Conservation (phyloP, 2,329 filamentous ascomycete genomes). For the Alternaria brassicae region DNA sequence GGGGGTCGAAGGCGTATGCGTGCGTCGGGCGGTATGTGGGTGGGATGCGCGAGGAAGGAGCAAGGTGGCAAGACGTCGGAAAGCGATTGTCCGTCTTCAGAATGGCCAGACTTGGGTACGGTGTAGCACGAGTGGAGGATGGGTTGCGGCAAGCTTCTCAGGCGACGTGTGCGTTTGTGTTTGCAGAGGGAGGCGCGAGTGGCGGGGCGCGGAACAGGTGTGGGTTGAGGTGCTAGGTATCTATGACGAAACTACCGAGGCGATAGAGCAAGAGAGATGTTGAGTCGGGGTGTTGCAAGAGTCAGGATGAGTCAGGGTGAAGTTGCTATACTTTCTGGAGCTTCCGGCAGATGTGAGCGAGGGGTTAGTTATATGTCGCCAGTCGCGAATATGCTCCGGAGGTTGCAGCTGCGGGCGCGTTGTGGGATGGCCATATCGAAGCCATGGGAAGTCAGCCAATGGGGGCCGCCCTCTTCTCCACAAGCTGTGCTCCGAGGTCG, state of each 20-base stretch:
- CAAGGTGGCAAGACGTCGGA: constrained; percentile 22
- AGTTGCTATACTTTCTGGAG: constrained; percentile 13
- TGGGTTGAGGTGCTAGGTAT: constrained; percentile 26
- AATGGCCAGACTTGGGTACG: not conserved
- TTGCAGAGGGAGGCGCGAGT: constrained; percentile 11
- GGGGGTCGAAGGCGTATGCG: not conserved
- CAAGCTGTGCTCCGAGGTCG: constrained; percentile 34
- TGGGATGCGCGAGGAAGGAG: constrained; percentile 9
- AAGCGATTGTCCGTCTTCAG: constrained; percentile 4
- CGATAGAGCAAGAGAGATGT: constrained; percentile 23
- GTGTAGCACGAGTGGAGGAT: constrained; percentile 3
- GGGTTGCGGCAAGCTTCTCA: constrained; percentile 2
- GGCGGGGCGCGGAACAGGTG: constrained; percentile 20
- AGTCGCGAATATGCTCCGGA: constrained; percentile 15
- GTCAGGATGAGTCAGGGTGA: constrained; percentile 29
- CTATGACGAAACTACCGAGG: constrained; percentile 45
- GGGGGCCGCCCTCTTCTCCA: constrained; percentile 28
- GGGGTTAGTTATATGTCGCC: constrained; percentile 19
- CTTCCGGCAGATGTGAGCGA: constrained; percentile 12
- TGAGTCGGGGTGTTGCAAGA: constrained; percentile 18
- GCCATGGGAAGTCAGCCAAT: constrained; percentile 36
- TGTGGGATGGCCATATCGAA: constrained; percentile 30
- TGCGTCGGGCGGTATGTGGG: not conserved
- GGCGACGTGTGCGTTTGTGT: constrained; percentile 1
- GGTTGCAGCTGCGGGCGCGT: constrained; percentile 20